phyloP scores from a whole-genome alignment of 768 basidiomycete genomes.

The Chlorophyllum brunneum region DNA sequence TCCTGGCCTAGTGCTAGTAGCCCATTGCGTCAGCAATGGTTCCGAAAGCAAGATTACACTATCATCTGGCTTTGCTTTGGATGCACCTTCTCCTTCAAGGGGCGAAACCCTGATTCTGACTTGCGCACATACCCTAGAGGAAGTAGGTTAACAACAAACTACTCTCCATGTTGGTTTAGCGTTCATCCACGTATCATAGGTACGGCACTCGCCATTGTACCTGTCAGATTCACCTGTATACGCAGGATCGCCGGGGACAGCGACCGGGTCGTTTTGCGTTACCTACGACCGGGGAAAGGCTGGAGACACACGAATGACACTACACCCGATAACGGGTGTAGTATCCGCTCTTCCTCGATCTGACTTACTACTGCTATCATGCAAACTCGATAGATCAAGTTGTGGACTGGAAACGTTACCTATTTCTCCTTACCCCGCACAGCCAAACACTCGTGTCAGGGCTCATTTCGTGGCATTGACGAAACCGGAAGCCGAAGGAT shows the following conservation, averaged over 20 bases:
- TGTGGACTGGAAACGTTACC: slow-evolving; percentile 42
- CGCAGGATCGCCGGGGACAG: slow-evolving; percentile 2
- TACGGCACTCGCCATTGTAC: slow-evolving; percentile 26
- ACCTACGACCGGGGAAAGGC: slow-evolving; percentile 18
- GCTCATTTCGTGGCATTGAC: slow-evolving; percentile 52
- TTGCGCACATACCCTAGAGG: slow-evolving; percentile 63
- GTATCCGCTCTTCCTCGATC: slow-evolving; percentile 56
- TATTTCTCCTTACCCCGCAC: slow-evolving; percentile 59
- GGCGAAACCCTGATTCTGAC: slow-evolving; percentile 40
- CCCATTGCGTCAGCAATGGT: slow-evolving; percentile 41
- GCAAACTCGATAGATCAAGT: slow-evolving; percentile 17
- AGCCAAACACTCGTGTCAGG: slow-evolving; percentile 38
- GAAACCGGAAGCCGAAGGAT: slow-evolving; percentile 34
- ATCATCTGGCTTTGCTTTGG: slow-evolving; percentile 56
- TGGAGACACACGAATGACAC: background rate
- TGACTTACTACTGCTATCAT: slow-evolving; percentile 49
- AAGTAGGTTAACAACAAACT: slow-evolving; percentile 31
- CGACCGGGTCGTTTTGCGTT: slow-evolving; percentile 32
- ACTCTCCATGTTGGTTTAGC: background rate
- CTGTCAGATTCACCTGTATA: slow-evolving; percentile 13
- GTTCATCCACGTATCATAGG: slow-evolving; percentile 16
- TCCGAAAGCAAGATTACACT: slow-evolving; percentile 41
- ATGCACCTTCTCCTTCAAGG: slow-evolving; percentile 20
- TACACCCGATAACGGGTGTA: slow-evolving; percentile 39
- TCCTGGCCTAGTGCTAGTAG: slow-evolving; percentile 42